Base-by-base conservation (phyloP, 108 stramenopile species). In the Nannochloropsis granulata region DNA sequence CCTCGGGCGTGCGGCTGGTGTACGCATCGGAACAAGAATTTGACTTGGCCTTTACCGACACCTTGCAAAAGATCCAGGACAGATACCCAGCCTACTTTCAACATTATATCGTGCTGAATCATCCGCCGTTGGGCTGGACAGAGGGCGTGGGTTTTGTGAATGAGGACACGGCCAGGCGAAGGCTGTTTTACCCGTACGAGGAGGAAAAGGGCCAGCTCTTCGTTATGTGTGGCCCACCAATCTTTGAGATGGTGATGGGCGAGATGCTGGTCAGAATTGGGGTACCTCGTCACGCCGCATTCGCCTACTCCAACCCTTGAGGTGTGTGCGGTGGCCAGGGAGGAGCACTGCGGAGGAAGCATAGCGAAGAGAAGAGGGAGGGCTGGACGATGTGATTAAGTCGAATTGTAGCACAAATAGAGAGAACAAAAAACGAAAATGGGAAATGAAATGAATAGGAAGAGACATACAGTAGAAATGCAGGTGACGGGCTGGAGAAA, bases 121-220 rank as follows among this genome's bases (percentile, higher is more conserved):
- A 81, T 43, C 91, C 91, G 14, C 91, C 91, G 24, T 81, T 91
- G 26, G 91, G 91, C 25, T 91, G 91, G 91, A 90, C 87, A 23
- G 92, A 90, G 79, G 90, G 92, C 23, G 90, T 92, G 0, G 92
- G 92, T 2, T 92, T 91, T 46, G 81, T 92, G 14, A 90, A 90
- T 56, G 79, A 82, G 5, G 25, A 44, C 79, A 89, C 89, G 23
- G 84, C 90, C 21, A 84, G 83, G 16, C 85, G 81, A 13, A 82
- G 88, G 44, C 71, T 90, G 16, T 78, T 89, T 43, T 44, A 89
- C 45, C 91, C 91, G 34, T 85, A 89, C 12, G 79, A 83, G 21
- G 85, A 83, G 24, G 45, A 83, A 19, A 44, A 16, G 56, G 21
- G n/a, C n/a, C 56, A 87, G 19, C 82, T 92, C 24, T 25, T 90